phyloP scores from a whole-genome alignment of 352 stramenopile species.

The Globisporangium radiosum region DNA sequence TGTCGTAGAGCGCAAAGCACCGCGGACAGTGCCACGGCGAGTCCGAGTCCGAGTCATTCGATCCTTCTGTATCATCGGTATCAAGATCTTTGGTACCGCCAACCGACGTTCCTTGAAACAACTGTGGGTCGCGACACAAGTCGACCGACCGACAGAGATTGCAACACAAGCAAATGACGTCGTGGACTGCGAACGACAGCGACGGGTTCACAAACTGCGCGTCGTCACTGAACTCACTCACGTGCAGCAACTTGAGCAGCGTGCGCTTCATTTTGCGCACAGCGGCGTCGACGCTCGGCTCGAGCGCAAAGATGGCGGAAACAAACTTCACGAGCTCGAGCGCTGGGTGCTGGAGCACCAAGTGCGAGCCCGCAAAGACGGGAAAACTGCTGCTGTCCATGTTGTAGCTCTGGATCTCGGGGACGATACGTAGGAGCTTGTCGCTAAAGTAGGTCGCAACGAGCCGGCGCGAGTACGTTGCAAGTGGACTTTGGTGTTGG shows the following conservation, averaged over 20 bases:
- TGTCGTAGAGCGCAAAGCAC: slow-evolving; percentile 90
- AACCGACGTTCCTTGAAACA: slow-evolving; percentile 73
- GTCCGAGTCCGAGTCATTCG: not conserved
- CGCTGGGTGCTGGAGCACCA: slow-evolving; percentile 77
- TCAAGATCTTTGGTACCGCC: slow-evolving; percentile 5
- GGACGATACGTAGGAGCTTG: slow-evolving; percentile 71
- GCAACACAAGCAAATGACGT: slow-evolving; percentile 96
- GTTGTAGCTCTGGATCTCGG: slow-evolving; percentile 70
- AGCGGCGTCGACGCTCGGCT: slow-evolving; percentile 87
- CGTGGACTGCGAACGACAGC: slow-evolving; percentile 92
- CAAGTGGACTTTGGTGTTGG: slow-evolving; percentile 29
- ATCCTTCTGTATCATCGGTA: too few species aligned
- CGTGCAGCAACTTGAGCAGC: slow-evolving; percentile 78
- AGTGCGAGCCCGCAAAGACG: slow-evolving; percentile 78
- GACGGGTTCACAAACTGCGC: slow-evolving; percentile 93
- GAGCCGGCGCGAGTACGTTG: slow-evolving; percentile 66
- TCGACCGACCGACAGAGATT: slow-evolving; percentile 95
- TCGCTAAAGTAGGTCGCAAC: slow-evolving; percentile 71
- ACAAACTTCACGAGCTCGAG: slow-evolving; percentile 98
- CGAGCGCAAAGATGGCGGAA: slow-evolving; percentile 89
- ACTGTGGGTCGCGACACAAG: slow-evolving; percentile 90
- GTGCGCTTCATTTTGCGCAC: slow-evolving; percentile 89
- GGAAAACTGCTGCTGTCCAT: slow-evolving; percentile 70
- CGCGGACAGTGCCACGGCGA: slow-evolving; percentile 88
- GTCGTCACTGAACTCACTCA: slow-evolving; percentile 70